These are phyloP conservation scores for Thozetella sp. DNA, from an alignment of 495 filamentous ascomycete genomes.

Conservation along the genomic window DNA sequence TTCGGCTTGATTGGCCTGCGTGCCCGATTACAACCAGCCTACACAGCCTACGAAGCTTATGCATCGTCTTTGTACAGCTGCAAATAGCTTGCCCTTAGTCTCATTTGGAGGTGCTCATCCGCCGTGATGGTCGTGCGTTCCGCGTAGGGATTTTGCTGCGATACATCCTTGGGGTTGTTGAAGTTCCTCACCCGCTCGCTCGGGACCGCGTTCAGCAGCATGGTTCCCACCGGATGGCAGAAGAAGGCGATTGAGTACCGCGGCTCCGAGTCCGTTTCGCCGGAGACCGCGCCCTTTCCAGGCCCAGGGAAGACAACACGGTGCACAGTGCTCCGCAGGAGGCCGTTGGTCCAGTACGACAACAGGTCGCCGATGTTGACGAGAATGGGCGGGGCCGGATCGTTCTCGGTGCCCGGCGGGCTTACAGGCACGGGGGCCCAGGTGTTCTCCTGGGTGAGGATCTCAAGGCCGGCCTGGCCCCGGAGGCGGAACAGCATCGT, in stretches of 20 bases:
- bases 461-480: conserved; percentile 85
- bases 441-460: conserved; percentile 56
- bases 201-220: conserved; percentile 73
- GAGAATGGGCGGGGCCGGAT: conserved; percentile 73
- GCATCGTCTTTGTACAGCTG: conserved; percentile 9
- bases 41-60: too few relatives aligned
- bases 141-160: conserved; percentile 39
- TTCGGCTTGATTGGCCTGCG: too few relatives aligned
- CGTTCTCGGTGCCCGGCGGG: conserved; percentile 50
- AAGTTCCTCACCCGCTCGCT: conserved; percentile 51
- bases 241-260: conserved; percentile 91
- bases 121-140: conserved; percentile 74
- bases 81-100: conserved; percentile 14
- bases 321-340: conserved; percentile 85
- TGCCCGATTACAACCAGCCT: too few relatives aligned
- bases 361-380: conserved; percentile 94
- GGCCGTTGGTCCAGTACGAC: conserved; percentile 86
- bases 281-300: conserved; percentile 33
- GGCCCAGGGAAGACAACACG: conserved; percentile 74
- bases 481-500: conserved; percentile 86
- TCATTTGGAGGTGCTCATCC: conserved; percentile 75
- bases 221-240: conserved; percentile 79
- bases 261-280: conserved; percentile 52
- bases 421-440: conserved; percentile 68
- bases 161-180: conserved; percentile 28